Conservation (phyloP, 2,329 filamentous ascomycete species). For the Paracorniculantispora psalliotae region DNA sequence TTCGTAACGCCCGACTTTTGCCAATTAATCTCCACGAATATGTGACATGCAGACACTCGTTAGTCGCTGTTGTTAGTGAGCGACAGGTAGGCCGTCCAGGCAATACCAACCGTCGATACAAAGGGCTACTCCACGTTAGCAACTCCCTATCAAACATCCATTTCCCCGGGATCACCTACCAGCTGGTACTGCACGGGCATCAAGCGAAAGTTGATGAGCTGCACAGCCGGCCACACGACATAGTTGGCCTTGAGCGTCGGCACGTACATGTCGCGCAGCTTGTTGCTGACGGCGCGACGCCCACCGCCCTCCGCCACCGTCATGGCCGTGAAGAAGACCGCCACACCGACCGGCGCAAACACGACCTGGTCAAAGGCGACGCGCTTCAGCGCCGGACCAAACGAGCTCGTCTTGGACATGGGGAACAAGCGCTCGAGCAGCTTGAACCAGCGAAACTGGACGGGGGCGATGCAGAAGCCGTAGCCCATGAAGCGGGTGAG, state of each 20-base stretch:
- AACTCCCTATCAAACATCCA: slow-evolving; percentile 11
- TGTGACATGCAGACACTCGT: too few relatives aligned
- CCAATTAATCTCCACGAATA: too few relatives aligned
- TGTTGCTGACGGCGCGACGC: slow-evolving; percentile 69
- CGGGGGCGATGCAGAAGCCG: slow-evolving; percentile 89
- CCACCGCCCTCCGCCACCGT: slow-evolving; percentile 91
- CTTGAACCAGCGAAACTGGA: slow-evolving; percentile 94
- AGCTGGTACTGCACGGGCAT: slow-evolving; percentile 96
- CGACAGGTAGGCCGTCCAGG: slow-evolving; percentile 95
- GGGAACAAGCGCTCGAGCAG: slow-evolving; percentile 81
- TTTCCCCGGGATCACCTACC: slow-evolving; percentile 50
- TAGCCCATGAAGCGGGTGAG: slow-evolving; percentile 95
- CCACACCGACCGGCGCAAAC: slow-evolving; percentile 86
- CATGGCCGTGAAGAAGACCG: slow-evolving; percentile 92
- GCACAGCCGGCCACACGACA: slow-evolving; percentile 89
- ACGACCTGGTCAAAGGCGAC: slow-evolving; percentile 89
- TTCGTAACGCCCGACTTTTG: too few relatives aligned
- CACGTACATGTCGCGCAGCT: slow-evolving; percentile 90
- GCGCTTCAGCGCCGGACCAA: slow-evolving; percentile 77
- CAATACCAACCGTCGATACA: slow-evolving; percentile 91
- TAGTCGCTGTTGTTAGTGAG: slow-evolving; percentile 84
- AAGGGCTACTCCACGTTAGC: slow-evolving; percentile 63
- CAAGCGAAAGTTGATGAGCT: slow-evolving; percentile 92
- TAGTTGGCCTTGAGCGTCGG: slow-evolving; percentile 95
- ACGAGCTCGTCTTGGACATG: slow-evolving; percentile 69